Percentiles rank a stretch among this genome's conserved stretches.
These are phyloP conservation scores for Quercus ilex DNA, from an alignment of 306 rosid species.

Conservation along the genomic window DNA sequence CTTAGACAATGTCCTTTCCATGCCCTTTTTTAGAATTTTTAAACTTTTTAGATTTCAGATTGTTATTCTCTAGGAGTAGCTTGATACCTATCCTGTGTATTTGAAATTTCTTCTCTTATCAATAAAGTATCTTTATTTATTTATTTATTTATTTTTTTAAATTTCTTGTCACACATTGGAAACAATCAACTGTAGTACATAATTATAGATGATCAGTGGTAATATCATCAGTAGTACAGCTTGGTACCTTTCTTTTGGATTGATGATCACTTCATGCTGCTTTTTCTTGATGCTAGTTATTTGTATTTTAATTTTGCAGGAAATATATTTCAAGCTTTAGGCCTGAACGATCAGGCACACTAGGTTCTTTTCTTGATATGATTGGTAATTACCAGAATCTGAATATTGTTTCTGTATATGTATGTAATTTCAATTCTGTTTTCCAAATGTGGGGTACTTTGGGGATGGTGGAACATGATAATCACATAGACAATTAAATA, in stretches of 20 bases:
- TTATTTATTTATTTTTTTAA: neutral
- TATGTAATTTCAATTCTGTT: neutral
- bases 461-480: neutral
- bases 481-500: neutral
- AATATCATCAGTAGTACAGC: neutral
- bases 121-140: no score
- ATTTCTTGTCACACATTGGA: neutral
- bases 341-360: slow-evolving; percentile 63
- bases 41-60: no score
- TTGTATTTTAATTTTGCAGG: slow-evolving; percentile 46
- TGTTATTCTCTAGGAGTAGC: no score
- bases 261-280: neutral
- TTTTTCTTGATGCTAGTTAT: slow-evolving; percentile 6
- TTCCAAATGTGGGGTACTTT: neutral
- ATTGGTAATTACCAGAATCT: slow-evolving; percentile 50
- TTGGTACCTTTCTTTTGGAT: neutral
- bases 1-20: no score
- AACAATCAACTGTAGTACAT: neutral
- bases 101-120: no score
- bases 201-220: neutral
- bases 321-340: slow-evolving; percentile 79
- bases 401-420: neutral
- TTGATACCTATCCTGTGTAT: no score
- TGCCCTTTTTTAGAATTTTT: no score
- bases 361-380: slow-evolving; percentile 67